Base-by-base conservation (phyloP, 495 filamentous ascomycete species). In the Daldinia grandis region DNA sequence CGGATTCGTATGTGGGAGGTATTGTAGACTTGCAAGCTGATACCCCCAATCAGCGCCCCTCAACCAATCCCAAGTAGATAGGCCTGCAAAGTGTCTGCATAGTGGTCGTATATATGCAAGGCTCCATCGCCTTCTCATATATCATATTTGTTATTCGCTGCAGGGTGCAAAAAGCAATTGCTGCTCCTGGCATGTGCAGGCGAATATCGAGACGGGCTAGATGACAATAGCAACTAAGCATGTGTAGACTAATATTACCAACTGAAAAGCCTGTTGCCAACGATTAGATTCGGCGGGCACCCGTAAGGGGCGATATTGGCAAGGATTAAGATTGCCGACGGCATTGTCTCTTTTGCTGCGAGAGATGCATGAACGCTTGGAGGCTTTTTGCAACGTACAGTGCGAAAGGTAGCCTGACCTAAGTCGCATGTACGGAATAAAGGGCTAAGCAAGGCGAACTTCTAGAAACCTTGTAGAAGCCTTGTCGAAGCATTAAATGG, bases 381-480 rank as follows among this genome's bases (percentile, higher is more conserved):
- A 51, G 68, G n/a, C 38, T 49, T 57, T 60, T 51, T 68, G 28
- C 40, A 21, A 30, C 5, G 53, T 53, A 66, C 38, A 74, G 64
- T 71, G 70, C 61, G 64, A 66, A 38, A 14, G 25, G 24, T 44
- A 33, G 14, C 37, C 27, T 3, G 21, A n/a, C 14, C 25, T 58
- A 19, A 50, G 33, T 10, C 24, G 57, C 7, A 33, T 2, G 42
- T 55, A 71, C 65, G 66, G 61, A 70, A 53, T 31, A 37, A 49
- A 42, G 28, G 47, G 40, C 17, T 56, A 47, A 49, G 65, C 37
- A 57, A 42, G 56, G 66, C 54, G 59, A 64, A 42, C 64, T 75
- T 76, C 72, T 75, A 72, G 72, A 77, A 77, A 51, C 58, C 62
- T 65, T 37, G 62, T 71, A 62, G 72, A 74, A 53, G 60, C 42